Evolutionary conservation across 1,139 yeast genomes (phyloP).

Genomic region (Meyerozyma athensensis): DNA sequence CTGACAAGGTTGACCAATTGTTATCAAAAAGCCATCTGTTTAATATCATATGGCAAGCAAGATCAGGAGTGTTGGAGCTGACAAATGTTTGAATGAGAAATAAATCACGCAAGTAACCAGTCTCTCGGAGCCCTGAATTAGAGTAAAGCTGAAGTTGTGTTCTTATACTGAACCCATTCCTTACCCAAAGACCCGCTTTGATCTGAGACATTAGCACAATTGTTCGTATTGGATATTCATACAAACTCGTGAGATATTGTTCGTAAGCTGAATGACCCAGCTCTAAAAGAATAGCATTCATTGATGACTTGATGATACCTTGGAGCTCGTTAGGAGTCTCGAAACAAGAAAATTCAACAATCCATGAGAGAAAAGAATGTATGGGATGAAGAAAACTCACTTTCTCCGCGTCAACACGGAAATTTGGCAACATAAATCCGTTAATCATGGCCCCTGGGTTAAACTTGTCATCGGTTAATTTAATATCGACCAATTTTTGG

Average conservation of each 20-base stretch:
- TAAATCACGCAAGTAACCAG: slow-evolving; percentile 74
- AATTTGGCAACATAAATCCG: slow-evolving; percentile 20
- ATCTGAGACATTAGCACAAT: slow-evolving; percentile 54
- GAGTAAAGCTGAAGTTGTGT: slow-evolving; percentile 79
- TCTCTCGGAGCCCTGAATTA: slow-evolving; percentile 77
- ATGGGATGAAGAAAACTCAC: slow-evolving; percentile 79
- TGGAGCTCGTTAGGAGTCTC: slow-evolving; percentile 16
- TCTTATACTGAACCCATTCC: slow-evolving; percentile 62
- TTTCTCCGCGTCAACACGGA: slow-evolving; percentile 32
- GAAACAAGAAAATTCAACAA: slow-evolving; percentile 51
- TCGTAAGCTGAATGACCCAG: slow-evolving; percentile 15
- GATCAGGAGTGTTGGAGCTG: slow-evolving; percentile 52
- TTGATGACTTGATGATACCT: slow-evolving; percentile 14
- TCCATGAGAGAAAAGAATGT: slow-evolving; percentile 69
- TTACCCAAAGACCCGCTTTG: slow-evolving; percentile 56
- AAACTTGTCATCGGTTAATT: slow-evolving; percentile 13
- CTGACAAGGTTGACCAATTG: slow-evolving; percentile 27
- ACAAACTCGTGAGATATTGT: slow-evolving; percentile 31
- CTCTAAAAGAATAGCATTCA: not conserved
- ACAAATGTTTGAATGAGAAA: slow-evolving; percentile 67
- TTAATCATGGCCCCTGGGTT: slow-evolving; percentile 20
- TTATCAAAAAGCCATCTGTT: slow-evolving; percentile 69
- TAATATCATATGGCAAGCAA: slow-evolving; percentile 55
- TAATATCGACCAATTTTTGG: slow-evolving; percentile 28
- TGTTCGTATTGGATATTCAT: slow-evolving; percentile 76